phyloP scores from a whole-genome alignment of 2,329 filamentous ascomycete species.

The Zasmidium cellare region DNA sequence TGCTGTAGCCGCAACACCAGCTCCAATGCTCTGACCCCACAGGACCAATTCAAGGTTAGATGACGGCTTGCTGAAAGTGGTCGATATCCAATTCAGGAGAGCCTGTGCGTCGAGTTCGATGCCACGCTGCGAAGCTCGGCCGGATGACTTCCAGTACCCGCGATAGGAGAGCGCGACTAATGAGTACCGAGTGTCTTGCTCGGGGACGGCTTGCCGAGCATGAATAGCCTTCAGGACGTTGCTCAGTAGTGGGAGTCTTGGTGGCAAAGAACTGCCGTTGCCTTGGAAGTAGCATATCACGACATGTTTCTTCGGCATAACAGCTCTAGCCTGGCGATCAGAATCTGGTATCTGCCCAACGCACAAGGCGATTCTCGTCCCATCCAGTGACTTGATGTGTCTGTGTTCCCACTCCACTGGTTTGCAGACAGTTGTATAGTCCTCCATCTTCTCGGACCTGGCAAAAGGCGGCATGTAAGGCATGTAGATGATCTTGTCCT shows the following conservation, averaged over 20 bases:
- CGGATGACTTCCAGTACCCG: slow-evolving; percentile 76
- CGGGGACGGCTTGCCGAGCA: slow-evolving; percentile 7
- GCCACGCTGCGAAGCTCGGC: slow-evolving; percentile 68
- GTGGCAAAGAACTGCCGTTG: slow-evolving; percentile 48
- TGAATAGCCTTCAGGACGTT: slow-evolving; percentile 45
- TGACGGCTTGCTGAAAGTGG: slow-evolving; percentile 34
- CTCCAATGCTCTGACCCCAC: slow-evolving; percentile 78
- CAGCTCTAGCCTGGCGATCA: neutral
- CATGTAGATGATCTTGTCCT: slow-evolving; percentile 82
- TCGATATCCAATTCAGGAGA: slow-evolving; percentile 61
- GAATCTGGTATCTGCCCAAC: slow-evolving; percentile 40
- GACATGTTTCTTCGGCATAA: slow-evolving; percentile 28
- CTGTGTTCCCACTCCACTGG: slow-evolving; percentile 69
- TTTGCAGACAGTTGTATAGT: slow-evolving; percentile 61
- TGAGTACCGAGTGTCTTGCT: neutral
- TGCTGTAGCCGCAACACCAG: slow-evolving; percentile 67
- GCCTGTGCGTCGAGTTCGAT: slow-evolving; percentile 69
- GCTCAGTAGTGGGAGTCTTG: slow-evolving; percentile 49
- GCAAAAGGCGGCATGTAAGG: slow-evolving; percentile 71
- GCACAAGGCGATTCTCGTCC: slow-evolving; percentile 63
- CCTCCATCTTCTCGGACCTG: slow-evolving; percentile 64
- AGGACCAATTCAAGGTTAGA: slow-evolving; percentile 54
- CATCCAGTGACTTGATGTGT: slow-evolving; percentile 61
- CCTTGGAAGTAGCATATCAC: slow-evolving; percentile 53
- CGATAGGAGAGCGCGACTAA: slow-evolving; percentile 60